These are phyloP conservation scores for Choanephora cucurbitarum DNA, from an alignment of 371 early-diverging fungal genomes.

Conservation along the genomic window DNA sequence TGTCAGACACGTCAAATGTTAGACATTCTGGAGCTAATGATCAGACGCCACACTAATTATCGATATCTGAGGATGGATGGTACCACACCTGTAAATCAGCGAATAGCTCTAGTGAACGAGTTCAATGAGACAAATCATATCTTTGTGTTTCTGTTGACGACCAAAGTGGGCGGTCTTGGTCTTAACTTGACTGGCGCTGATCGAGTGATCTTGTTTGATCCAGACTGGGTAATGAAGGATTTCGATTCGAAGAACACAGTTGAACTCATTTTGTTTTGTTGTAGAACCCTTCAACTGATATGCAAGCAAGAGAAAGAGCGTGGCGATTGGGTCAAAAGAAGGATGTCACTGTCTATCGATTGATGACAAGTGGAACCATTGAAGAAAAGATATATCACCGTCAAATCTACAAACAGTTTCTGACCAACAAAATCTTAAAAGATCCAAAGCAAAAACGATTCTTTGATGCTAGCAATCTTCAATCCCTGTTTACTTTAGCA, in stretches of 20 bases:
- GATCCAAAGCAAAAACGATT: conserved; percentile 92
- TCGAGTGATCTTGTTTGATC: conserved; percentile 96
- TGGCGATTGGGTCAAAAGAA: conserved; percentile 95
- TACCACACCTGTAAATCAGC: conserved; percentile 80
- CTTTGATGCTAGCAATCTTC: conserved; percentile 78
- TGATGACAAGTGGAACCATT: conserved; percentile 97
- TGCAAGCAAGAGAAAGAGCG: conserved; percentile 96
- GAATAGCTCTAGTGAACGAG: conserved; percentile 84
- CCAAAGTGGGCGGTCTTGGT: conserved; percentile 97
- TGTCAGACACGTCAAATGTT: conserved; percentile 97
- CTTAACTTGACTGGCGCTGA: conserved; percentile 96
- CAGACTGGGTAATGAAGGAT: conserved; percentile 91
- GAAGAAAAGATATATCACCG: conserved; percentile 98
- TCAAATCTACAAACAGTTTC: conserved; percentile 96
- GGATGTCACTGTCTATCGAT: conserved; percentile 92
- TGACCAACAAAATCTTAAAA: conserved; percentile 93
- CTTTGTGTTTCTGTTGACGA: conserved; percentile 94
- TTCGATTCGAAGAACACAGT: too few relatives aligned
- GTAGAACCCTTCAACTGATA: conserved; percentile 95
- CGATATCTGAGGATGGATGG: conserved; percentile 95
- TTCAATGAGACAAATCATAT: conserved; percentile 76
- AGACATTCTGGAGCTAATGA: conserved; percentile 86
- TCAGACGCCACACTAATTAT: conserved; percentile 45
- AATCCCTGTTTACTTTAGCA: conserved; percentile 83
- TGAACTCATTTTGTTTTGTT: background rate